phyloP scores from a whole-genome alignment of 75 land plant genomes.

The Cupressus sempervirens region DNA sequence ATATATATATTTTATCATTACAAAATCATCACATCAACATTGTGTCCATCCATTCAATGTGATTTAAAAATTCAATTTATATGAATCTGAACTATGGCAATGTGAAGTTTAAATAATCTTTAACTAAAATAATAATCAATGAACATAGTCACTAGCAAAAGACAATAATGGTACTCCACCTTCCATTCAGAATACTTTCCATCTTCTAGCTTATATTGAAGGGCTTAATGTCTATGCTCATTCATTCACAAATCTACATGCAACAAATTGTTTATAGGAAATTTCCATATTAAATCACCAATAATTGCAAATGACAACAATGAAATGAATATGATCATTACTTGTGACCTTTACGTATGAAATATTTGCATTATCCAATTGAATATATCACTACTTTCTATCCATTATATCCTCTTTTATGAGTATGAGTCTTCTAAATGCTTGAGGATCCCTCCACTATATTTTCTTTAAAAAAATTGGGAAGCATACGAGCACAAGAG shows the following conservation, averaged over 20 bases:
- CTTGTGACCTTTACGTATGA: conserved; percentile 43
- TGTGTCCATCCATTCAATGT: not conserved
- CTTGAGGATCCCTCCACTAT: conserved; percentile 20
- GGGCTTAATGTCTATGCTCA: not conserved
- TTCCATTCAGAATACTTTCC: not conserved
- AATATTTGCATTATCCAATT: conserved; percentile 61
- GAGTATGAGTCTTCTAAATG: conserved; percentile 48
- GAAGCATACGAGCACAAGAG: conserved; percentile 60
- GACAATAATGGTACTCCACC: not conserved
- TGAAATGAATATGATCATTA: not conserved
- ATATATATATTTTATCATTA: too few relatives aligned
- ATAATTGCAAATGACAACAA: not conserved
- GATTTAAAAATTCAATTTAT: not conserved
- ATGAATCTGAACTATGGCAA: not conserved
- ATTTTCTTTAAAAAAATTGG: conserved; percentile 35
- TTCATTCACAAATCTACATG: not conserved
- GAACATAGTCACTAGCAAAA: not conserved
- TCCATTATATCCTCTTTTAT: conserved; percentile 87
- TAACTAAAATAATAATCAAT: not conserved
- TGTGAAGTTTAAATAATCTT: not conserved
- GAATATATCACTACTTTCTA: conserved; percentile 78
- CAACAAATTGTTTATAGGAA: not conserved
- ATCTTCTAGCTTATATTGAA: too few relatives aligned
- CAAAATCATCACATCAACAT: not conserved
- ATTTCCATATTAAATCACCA: not conserved